These are phyloP conservation scores for Geotrichum australiense DNA, from an alignment of 1,139 yeast species.

Conservation along the genomic window DNA sequence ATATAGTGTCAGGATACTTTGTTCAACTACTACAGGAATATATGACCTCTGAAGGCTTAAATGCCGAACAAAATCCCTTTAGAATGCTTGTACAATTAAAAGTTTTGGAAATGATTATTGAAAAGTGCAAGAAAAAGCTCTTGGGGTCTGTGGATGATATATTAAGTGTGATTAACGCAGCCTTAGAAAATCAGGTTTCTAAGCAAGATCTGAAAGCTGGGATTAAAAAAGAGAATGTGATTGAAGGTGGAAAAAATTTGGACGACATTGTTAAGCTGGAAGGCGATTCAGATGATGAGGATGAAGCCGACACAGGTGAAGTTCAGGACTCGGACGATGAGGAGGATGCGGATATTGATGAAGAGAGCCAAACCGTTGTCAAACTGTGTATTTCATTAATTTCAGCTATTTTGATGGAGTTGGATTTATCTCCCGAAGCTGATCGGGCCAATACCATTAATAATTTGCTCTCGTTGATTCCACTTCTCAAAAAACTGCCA, in stretches of 20 bases:
- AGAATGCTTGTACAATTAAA: conserved; percentile 54
- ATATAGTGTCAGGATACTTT: conserved; percentile 45
- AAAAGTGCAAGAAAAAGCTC: conserved; percentile 52
- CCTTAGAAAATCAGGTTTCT: conserved; percentile 34
- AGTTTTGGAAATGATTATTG: conserved; percentile 56
- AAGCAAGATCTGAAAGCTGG: not conserved
- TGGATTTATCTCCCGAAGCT: conserved; percentile 4
- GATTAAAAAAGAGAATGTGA: not conserved
- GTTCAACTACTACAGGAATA: conserved; percentile 51
- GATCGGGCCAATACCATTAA: conserved; percentile 29
- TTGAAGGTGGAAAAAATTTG: conserved; percentile 11
- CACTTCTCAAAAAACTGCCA: conserved; percentile 24
- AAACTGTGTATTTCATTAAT: conserved; percentile 28
- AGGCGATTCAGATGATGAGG: conserved; percentile 26
- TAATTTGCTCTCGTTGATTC: conserved; percentile 39
- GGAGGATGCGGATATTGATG: conserved; percentile 26
- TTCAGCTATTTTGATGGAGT: conserved; percentile 27
- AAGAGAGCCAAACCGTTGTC: conserved; percentile 29
- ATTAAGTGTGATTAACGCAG: conserved; percentile 47
- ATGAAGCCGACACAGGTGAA: not conserved
- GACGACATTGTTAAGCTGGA: conserved; percentile 8
- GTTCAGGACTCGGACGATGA: conserved; percentile 25
- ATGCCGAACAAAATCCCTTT: conserved; percentile 39
- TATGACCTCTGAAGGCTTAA: conserved; percentile 6
- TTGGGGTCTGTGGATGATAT: conserved; percentile 58